Base-by-base conservation (phyloP, 495 filamentous ascomycete genomes). In the Neurospora cerealis region DNA sequence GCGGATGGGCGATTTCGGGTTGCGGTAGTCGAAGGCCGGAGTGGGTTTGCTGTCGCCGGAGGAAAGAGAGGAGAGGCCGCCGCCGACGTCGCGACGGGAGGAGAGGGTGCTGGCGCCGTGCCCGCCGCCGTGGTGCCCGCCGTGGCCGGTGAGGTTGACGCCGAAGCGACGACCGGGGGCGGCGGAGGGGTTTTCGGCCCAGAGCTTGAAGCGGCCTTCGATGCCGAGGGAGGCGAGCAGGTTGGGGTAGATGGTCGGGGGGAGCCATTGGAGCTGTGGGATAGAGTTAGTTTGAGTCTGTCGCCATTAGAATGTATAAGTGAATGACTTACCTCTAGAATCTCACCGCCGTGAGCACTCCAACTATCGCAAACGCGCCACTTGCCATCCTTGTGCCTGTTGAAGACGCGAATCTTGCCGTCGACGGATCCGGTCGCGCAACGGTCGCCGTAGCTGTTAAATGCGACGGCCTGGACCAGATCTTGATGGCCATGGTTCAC, bases 321-420 rank as follows among this genome's bases (percentile, higher is more conserved):
- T 28, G 44, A 38, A 10, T 10, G 69, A 80, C 86, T 83, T 86
- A 94, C 94, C 87, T 97, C 93, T 75, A 92, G 86, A 73, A 99
- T 92, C 83, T 97, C 96, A 36, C 93, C 93, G 76, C 93, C 91
- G 79, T 99, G 96, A 17, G 93, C 96, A 72, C 89, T 89, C 93
- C 96, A 98, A 70, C 89, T 93, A 79, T 98, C 96, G 76, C 89
- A 91, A 54, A 94, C 82, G 46, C 89, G 87, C 93, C 93, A 97
- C 69, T 89, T 84, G 17, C 89, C 90, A 76, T 93, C 89, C 75
- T 90, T 89, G 74, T 94, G 88, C 54, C 87, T 81, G 79, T 97
- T 93, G 88, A 94, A 98, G 39, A 98, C 92, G 79, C 94, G 93
- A 76, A 99, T 91, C 79, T 91, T 92, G 78, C 97, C 96, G 82